phyloP scores from a whole-genome alignment of 495 filamentous ascomycete species.

The Aspergillus nidulans region DNA sequence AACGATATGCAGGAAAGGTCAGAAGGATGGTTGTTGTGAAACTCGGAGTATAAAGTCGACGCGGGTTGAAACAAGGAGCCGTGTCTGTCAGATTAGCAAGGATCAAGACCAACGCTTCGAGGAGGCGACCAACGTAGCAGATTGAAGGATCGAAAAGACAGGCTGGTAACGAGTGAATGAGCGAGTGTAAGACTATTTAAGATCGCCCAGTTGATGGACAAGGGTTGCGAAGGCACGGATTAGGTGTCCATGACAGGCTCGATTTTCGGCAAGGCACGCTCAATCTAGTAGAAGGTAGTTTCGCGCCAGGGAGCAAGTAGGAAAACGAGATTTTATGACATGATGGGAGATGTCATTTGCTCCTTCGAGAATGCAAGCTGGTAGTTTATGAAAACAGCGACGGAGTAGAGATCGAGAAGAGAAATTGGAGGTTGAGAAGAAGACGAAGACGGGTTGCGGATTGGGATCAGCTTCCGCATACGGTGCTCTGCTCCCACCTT shows the following conservation, averaged over 20 bases:
- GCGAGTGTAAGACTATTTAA: constrained; percentile 1
- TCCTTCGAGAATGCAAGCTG: not conserved
- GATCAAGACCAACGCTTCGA: not conserved
- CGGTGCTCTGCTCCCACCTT: not conserved
- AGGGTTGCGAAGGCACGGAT: not conserved
- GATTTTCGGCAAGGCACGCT: not conserved
- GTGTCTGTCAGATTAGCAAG: not conserved
- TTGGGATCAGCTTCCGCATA: constrained; percentile 1
- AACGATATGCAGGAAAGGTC: not conserved
- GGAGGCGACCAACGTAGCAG: not conserved
- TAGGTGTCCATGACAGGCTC: constrained; percentile 1
- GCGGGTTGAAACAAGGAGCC: constrained; percentile 7
- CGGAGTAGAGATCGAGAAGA: not conserved
- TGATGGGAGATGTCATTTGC: not conserved
- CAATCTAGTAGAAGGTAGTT: constrained; percentile 6
- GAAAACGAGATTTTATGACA: not conserved
- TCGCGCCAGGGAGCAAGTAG: not conserved
- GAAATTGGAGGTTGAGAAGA: not conserved
- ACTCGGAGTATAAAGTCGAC: constrained; percentile 6
- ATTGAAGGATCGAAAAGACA: not conserved
- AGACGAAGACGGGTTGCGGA: not conserved
- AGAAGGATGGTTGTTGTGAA: constrained; percentile 3
- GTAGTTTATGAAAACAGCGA: not conserved
- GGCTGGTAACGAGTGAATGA: not conserved
- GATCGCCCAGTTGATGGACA: not conserved